These are phyloP conservation scores for Priceomyces medius DNA, from an alignment of 805 yeast genomes.

Conservation along the genomic window DNA sequence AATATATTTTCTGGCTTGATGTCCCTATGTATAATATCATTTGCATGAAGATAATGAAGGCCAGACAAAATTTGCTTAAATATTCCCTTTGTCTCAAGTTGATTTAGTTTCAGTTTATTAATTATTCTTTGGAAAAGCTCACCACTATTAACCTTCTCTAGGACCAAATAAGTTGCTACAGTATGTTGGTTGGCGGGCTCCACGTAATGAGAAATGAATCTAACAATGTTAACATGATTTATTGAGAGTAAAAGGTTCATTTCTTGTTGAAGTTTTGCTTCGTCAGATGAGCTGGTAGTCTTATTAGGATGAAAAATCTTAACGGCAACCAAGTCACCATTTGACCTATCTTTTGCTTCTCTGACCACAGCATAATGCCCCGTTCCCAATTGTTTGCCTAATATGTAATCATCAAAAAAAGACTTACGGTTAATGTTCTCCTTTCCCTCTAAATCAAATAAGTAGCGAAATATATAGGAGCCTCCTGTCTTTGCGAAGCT, in stretches of 20 bases:
- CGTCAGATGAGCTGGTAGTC: slow-evolving; percentile 27
- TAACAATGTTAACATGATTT: slow-evolving; percentile 70
- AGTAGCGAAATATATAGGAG: slow-evolving; percentile 49
- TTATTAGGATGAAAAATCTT: slow-evolving; percentile 66
- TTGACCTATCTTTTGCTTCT: slow-evolving; percentile 57
- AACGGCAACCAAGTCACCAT: slow-evolving; percentile 67
- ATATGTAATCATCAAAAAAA: slow-evolving; percentile 55
- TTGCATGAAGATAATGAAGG: slow-evolving; percentile 36
- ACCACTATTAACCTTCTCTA: slow-evolving; percentile 74
- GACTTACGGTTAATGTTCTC: slow-evolving; percentile 29
- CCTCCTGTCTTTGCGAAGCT: slow-evolving; percentile 55
- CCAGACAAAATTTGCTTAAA: slow-evolving; percentile 48
- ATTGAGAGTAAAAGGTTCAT: slow-evolving; percentile 62
- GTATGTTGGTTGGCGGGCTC: slow-evolving; percentile 53
- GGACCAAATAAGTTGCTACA: slow-evolving; percentile 57
- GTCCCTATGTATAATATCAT: slow-evolving; percentile 44
- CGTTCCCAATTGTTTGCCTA: slow-evolving; percentile 63
- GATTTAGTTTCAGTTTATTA: slow-evolving; percentile 57
- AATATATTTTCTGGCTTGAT: slow-evolving; percentile 47
- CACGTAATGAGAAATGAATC: slow-evolving; percentile 56
- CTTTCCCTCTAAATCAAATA: slow-evolving; percentile 21
- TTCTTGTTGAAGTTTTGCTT: slow-evolving; percentile 57
- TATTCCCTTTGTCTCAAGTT: slow-evolving; percentile 60
- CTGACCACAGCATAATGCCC: slow-evolving; percentile 85
- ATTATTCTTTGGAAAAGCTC: slow-evolving; percentile 74